Base-by-base conservation (phyloP, 1,284 basidiomycete genomes). In the Apiotrichum domesticum region DNA sequence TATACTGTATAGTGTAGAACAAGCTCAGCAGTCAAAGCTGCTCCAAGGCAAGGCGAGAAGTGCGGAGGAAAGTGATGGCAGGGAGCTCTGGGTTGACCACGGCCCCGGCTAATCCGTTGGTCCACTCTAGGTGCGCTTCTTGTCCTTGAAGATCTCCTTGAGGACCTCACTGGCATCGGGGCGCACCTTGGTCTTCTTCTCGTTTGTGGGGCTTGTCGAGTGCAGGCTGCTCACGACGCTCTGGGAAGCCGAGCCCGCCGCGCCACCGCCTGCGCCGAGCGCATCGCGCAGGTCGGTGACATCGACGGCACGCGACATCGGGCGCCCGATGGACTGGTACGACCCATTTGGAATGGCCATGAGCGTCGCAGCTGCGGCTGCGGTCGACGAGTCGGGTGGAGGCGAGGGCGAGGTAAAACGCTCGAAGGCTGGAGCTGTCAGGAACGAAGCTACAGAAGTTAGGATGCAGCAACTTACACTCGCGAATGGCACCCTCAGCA, bases 291-390 rank as follows among this genome's bases (percentile, higher is more conserved):
- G 80, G 69, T 93, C 90, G 1, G 83, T 85, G 11, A 94, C 90
- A 34, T 91, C 91, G 43, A 63, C 55, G 2, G 85, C 85, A 61
- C 85, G 81, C 7, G 83, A 81, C 4, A 49, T 41, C 10, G 87
- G 87, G 50, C 87, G 83, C 39, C 85, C 82, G 54, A 92, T 78
- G 63, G 87, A 90, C 68, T 87, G 86, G 52, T 90, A 79, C 4
- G 89, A 92, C 32, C 88, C 79, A 71, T 93, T 93, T 62, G 91
- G 87, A 58, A 89, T 87, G 59, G 88, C 86, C 88, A 91, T 92
- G 57, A 93, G 78, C 51, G 14, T 21, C 10, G 32, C 40, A 15
- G 14, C 5, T 13, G 14, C 41, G 4, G 37, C 21, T 3, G 55
- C 35, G 32, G 54, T 29, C 9, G 55, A 32, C 21, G 54, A 21